These are phyloP conservation scores for Candida germanica DNA, from an alignment of 805 yeast genomes.

Conservation along the genomic window DNA sequence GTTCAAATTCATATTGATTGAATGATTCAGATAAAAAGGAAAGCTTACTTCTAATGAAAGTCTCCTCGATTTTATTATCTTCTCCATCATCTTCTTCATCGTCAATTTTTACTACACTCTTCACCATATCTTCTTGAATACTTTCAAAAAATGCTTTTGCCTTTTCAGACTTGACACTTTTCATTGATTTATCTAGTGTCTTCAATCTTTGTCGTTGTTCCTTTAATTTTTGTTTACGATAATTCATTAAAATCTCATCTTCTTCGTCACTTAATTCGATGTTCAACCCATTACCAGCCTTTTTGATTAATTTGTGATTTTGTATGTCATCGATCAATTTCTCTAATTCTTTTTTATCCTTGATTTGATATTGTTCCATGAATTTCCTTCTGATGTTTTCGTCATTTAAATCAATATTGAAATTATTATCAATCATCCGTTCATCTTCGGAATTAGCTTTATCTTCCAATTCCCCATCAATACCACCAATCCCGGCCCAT, in stretches of 20 bases:
- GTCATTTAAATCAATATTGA: slow-evolving; percentile 54
- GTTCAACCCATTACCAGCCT: slow-evolving; percentile 52
- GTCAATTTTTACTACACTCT: slow-evolving; percentile 19
- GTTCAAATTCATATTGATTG: slow-evolving; percentile 32
- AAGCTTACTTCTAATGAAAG: slow-evolving; percentile 53
- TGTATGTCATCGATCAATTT: slow-evolving; percentile 68
- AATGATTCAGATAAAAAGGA: slow-evolving; percentile 45
- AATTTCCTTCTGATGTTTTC: slow-evolving; percentile 56
- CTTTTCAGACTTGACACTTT: slow-evolving; percentile 49
- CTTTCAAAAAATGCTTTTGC: slow-evolving; percentile 62
- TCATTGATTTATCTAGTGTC: slow-evolving; percentile 43
- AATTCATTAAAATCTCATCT: slow-evolving; percentile 53
- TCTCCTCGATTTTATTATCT: slow-evolving; percentile 43
- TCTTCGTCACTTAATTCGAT: slow-evolving; percentile 75
- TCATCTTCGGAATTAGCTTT: slow-evolving; percentile 71
- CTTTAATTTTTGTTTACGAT: slow-evolving; percentile 38
- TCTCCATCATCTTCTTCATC: slow-evolving; percentile 21
- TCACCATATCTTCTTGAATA: slow-evolving; percentile 18
- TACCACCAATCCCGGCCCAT: slow-evolving; percentile 79
- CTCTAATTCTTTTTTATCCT: slow-evolving; percentile 62
- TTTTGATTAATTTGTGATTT: slow-evolving; percentile 64
- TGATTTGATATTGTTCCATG: slow-evolving; percentile 56
- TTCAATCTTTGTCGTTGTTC: slow-evolving; percentile 50
- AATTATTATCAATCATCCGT: slow-evolving; percentile 69
- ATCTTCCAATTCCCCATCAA: slow-evolving; percentile 56